These are phyloP conservation scores for Ceratobasidium sp. DNA, from an alignment of 1,284 basidiomycete genomes.

Conservation along the genomic window DNA sequence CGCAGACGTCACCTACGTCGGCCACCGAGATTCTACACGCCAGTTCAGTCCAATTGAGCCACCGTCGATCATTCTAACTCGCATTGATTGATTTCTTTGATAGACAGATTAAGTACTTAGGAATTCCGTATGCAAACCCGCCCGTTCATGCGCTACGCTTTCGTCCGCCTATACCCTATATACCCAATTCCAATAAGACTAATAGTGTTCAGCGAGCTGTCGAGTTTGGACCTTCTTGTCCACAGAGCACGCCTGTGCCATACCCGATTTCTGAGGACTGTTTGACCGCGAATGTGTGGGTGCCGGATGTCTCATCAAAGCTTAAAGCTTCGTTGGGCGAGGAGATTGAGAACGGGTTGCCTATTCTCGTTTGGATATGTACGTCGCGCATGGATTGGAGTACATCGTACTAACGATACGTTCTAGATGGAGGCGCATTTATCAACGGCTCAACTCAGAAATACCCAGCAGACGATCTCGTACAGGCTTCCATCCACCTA, in stretches of 20 bases:
- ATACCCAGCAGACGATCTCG: slow-evolving; percentile 44
- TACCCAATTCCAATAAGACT: not conserved
- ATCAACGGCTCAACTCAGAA: slow-evolving; percentile 45
- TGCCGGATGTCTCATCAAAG: slow-evolving; percentile 34
- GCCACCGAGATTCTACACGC: slow-evolving; percentile 1
- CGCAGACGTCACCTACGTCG: slow-evolving; percentile 21
- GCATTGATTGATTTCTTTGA: not conserved
- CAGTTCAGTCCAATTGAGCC: slow-evolving; percentile 3
- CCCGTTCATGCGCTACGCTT: slow-evolving; percentile 59
- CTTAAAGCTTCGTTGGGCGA: slow-evolving; percentile 13
- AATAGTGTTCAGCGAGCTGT: slow-evolving; percentile 37
- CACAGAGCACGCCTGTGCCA: slow-evolving; percentile 43
- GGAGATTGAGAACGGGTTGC: slow-evolving; percentile 50
- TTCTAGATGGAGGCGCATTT: slow-evolving; percentile 57
- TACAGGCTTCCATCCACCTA: slow-evolving; percentile 33
- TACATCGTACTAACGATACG: not conserved
- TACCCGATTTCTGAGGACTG: slow-evolving; percentile 59
- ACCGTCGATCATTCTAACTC: not conserved
- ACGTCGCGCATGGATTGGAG: not conserved
- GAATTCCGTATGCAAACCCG: slow-evolving; percentile 64
- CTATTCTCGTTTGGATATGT: slow-evolving; percentile 58
- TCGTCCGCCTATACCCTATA: slow-evolving; percentile 58
- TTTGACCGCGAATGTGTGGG: slow-evolving; percentile 59
- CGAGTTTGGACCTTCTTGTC: slow-evolving; percentile 33
- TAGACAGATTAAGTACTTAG: slow-evolving; percentile 63